These are phyloP conservation scores for Magnolia sinica DNA, from an alignment of 164 flowering plant genomes.

Conservation along the genomic window DNA sequence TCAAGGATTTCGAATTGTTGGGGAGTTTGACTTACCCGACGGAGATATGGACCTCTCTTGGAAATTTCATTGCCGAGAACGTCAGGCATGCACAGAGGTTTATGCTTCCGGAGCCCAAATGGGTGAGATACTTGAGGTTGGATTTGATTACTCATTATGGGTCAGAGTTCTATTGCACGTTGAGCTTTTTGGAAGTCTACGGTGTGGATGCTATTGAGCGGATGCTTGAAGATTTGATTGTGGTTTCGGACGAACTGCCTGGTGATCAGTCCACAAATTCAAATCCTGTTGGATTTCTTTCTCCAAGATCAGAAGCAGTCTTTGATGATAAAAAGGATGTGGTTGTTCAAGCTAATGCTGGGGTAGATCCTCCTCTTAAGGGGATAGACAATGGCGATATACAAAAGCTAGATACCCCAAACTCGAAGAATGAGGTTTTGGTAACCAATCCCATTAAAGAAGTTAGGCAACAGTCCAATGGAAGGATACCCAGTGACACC, in stretches of 20 bases:
- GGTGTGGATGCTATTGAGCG: slow-evolving; percentile 77
- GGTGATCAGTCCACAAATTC: slow-evolving; percentile 22
- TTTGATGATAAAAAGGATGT: slow-evolving; percentile 14
- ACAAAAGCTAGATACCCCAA: slow-evolving; percentile 25
- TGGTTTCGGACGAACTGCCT: slow-evolving; percentile 36
- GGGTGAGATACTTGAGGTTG: slow-evolving; percentile 74
- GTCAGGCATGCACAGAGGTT: slow-evolving; percentile 70
- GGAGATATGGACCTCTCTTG: slow-evolving; percentile 53
- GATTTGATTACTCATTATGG: slow-evolving; percentile 74
- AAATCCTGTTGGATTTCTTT: slow-evolving; percentile 29
- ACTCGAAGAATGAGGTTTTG: slow-evolving; percentile 28
- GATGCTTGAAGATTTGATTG: slow-evolving; percentile 82
- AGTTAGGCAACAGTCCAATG: slow-evolving; percentile 48
- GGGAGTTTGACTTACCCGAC: slow-evolving; percentile 78
- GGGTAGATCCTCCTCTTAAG: slow-evolving; percentile 21
- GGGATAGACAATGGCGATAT: slow-evolving; percentile 30
- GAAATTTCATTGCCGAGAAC: slow-evolving; percentile 64
- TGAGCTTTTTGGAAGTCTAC: slow-evolving; percentile 68
- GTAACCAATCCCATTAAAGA: slow-evolving; percentile 43
- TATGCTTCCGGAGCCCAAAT: slow-evolving; percentile 68
- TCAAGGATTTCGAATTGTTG: slow-evolving; percentile 66
- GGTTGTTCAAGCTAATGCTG: slow-evolving; percentile 21
- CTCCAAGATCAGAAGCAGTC: slow-evolving; percentile 23
- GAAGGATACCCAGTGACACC: slow-evolving; percentile 65
- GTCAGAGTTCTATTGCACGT: slow-evolving; percentile 76